Conservation (phyloP, 148 eudicot genomes). For the Vaccinium darrowii region DNA sequence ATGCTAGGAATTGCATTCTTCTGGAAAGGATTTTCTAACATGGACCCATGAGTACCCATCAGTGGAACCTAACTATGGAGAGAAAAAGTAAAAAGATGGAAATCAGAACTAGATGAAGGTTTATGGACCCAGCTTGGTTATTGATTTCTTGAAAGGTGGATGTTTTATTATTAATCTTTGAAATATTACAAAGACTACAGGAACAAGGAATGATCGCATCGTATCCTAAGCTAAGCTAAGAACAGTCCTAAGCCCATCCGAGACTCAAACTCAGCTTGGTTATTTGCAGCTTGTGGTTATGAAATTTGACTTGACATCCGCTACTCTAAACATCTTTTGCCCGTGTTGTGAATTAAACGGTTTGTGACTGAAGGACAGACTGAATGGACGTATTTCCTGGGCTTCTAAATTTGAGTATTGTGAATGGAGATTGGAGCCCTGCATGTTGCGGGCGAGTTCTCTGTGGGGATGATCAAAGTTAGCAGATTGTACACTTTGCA, state of each 20-base stretch:
- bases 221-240: neutral
- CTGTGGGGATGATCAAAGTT: neutral
- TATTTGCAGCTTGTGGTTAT: neutral
- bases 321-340: neutral
- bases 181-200: too few species aligned
- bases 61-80: neutral
- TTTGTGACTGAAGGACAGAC: neutral
- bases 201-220: too few species aligned
- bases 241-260: too few species aligned
- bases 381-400: neutral
- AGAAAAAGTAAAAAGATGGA: neutral
- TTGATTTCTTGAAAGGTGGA: neutral
- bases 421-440: neutral
- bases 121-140: neutral
- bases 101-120: neutral
- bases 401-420: neutral
- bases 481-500: neutral
- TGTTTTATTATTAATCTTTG: neutral
- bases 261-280: neutral
- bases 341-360: neutral
- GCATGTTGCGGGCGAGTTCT: neutral
- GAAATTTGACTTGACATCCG: neutral
- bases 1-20: neutral
- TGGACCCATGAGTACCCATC: neutral
- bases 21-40: neutral